Evolutionary conservation across 306 rosid species (phyloP).

Genomic region (Amphicarpaea edgeworthii): DNA sequence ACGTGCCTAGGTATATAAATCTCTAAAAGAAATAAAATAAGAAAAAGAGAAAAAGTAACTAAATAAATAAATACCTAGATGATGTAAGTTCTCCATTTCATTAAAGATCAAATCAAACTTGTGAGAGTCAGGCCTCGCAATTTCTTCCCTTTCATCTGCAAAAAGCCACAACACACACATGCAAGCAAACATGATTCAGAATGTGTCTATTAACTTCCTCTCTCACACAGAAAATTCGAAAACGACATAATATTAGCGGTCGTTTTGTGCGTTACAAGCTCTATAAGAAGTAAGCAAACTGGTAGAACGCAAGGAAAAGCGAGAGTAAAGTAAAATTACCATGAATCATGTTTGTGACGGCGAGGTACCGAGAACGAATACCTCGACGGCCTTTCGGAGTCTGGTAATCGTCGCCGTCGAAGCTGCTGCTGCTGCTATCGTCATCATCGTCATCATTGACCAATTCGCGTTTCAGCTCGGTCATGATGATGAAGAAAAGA

Average conservation of each 20-base stretch:
- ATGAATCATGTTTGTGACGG: conserved; percentile 40
- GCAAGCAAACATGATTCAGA: neutral
- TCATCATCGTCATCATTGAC: neutral
- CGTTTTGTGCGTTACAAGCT: neutral
- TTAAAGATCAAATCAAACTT: conserved; percentile 42
- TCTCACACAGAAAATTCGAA: neutral
- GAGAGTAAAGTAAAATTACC: conserved; percentile 12
- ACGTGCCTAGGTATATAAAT: no score
- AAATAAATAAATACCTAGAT: conserved; percentile 51
- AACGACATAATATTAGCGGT: neutral
- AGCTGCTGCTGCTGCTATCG: neutral
- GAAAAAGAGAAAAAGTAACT: no score
- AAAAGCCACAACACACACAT: neutral
- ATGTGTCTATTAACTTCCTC: neutral
- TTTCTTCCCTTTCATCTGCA: conserved; percentile 53
- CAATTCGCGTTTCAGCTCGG: conserved; percentile 39
- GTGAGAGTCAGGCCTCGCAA: conserved; percentile 42
- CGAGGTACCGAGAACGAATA: conserved; percentile 51
- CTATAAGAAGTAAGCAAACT: neutral
- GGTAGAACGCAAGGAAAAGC: neutral
- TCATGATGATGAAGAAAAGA: conserved; percentile 1
- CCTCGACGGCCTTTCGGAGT: conserved; percentile 37
- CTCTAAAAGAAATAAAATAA: no score
- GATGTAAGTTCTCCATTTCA: conserved; percentile 55
- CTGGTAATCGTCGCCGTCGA: conserved; percentile 6